Percentiles rank a stretch among this genome's conserved stretches.
Evolutionary conservation across 148 eudicot genomes (phyloP).

Genomic region (Diospyros lotus): DNA sequence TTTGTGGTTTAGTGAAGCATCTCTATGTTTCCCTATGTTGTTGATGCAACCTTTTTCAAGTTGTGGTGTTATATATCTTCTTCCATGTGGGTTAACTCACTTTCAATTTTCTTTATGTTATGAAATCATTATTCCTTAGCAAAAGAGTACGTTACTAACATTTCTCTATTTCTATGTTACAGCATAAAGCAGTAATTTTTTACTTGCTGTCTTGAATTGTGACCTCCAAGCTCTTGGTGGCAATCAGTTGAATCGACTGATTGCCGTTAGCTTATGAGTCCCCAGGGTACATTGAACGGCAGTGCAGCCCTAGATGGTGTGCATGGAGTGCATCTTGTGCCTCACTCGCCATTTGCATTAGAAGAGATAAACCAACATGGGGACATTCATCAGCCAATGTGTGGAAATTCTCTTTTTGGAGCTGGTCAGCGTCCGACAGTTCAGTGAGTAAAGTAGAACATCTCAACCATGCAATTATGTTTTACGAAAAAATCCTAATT

Average conservation of each 20-base stretch:
- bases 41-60: neutral
- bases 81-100: neutral
- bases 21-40: neutral
- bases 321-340: slow-evolving; percentile 75
- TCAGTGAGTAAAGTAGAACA: slow-evolving; percentile 44
- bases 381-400: slow-evolving; percentile 32
- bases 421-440: slow-evolving; percentile 37
- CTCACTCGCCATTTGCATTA: slow-evolving; percentile 65
- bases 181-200: slow-evolving; percentile 6
- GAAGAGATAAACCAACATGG: slow-evolving; percentile 62
- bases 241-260: slow-evolving; percentile 52
- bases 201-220: slow-evolving; percentile 15
- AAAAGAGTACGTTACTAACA: neutral
- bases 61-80: neutral
- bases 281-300: slow-evolving; percentile 39
- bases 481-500: neutral
- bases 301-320: slow-evolving; percentile 67
- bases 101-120: slow-evolving; percentile 3
- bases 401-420: slow-evolving; percentile 22
- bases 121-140: neutral
- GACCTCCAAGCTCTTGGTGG: slow-evolving; percentile 40
- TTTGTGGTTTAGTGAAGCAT: neutral
- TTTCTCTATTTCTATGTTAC: neutral
- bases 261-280: slow-evolving; percentile 62
- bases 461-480: neutral